Base-by-base conservation (phyloP, 2,329 filamentous ascomycete species). In the Talaromyces sp. region DNA sequence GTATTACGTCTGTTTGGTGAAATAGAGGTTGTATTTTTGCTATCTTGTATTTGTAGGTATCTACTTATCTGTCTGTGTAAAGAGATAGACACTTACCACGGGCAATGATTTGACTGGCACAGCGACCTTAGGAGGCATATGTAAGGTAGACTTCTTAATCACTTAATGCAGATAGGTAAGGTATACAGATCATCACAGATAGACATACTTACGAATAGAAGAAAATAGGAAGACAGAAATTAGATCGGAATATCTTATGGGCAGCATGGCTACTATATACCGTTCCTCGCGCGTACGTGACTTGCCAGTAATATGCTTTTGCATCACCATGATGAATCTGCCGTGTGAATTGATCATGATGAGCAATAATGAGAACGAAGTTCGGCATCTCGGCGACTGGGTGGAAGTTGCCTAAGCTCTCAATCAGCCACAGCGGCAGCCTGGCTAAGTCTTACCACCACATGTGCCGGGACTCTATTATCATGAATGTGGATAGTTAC, bases 1-100 rank as follows among this genome's bases (percentile, higher is more conserved):
- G 62, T 64, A 64, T 59, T 56, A 56, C 52, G 11, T 14, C 50
- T 11, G 50, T 56, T 37, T 56, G 22, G 50, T 56, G 11, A 37
- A 27, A 31, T 2, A 13, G 7, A 24, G 6, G 3, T 16, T 10
- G 31, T 56, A 22, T 37, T 56, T 52, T 37, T 56, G n/a, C 3
- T 37, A 56, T 56, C 50, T 56, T 22, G 50, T 56, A 56, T 56
- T 54, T 54, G 27, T 27, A 22, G 31, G 7, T 54, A 31, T 35
- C 48, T 54, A 37, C 31, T 19, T 19, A 37, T 54, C 31, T n/a
- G 22, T 16, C 27, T 27, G 45, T 27, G 22, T 27, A 9, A 22
- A 7, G n/a, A 47, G n/a, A 47, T 11, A 10, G 7, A 19, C n/a
- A 31, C 27, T 31, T 31, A 31, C 27, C 7, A 31, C 27, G 27